phyloP scores from a whole-genome alignment of 768 basidiomycete genomes.

The Pluteus cervinus region DNA sequence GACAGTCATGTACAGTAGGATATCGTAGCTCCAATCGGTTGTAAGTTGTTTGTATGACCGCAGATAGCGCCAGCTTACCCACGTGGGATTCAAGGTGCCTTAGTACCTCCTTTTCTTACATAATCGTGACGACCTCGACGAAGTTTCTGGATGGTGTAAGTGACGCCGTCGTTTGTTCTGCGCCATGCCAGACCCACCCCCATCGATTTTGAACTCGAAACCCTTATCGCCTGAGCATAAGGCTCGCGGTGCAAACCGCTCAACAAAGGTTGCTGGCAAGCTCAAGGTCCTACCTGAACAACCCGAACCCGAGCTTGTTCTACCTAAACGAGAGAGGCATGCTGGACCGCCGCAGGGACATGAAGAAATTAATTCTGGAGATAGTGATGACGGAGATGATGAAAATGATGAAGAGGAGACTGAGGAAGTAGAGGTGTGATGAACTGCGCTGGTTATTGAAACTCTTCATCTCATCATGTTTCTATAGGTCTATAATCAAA shows the following conservation, averaged over 20 bases:
- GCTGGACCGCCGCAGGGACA: conserved; percentile 27
- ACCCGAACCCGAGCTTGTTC: conserved; percentile 47
- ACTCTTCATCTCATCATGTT: conserved; percentile 3
- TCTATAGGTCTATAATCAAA: conserved; percentile 94
- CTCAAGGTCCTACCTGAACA: conserved; percentile 87
- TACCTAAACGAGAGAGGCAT: conserved; percentile 16
- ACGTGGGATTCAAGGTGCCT: too few relatives aligned
- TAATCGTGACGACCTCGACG: too few relatives aligned
- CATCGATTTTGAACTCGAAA: too few relatives aligned
- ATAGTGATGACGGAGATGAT: conserved; percentile 68
- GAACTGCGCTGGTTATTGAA: conserved; percentile 1
- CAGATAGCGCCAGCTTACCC: too few relatives aligned
- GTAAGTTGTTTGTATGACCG: too few relatives aligned
- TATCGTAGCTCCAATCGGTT: too few relatives aligned
- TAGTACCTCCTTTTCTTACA: too few relatives aligned
- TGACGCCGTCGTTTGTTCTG: too few relatives aligned
- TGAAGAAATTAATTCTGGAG: conserved; percentile 49
- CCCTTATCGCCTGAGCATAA: conserved; percentile 51
- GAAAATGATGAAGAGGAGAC: conserved; percentile 53
- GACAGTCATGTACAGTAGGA: too few relatives aligned
- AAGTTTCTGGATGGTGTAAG: too few relatives aligned
- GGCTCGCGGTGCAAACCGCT: conserved; percentile 66
- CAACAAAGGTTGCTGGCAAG: conserved; percentile 79
- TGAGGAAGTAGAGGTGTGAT: conserved; percentile 55
- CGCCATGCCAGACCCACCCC: too few relatives aligned